Evolutionary conservation across 176 grass and related monocot species (phyloP).

Genomic region (Bolboschoenus planiculmis): DNA sequence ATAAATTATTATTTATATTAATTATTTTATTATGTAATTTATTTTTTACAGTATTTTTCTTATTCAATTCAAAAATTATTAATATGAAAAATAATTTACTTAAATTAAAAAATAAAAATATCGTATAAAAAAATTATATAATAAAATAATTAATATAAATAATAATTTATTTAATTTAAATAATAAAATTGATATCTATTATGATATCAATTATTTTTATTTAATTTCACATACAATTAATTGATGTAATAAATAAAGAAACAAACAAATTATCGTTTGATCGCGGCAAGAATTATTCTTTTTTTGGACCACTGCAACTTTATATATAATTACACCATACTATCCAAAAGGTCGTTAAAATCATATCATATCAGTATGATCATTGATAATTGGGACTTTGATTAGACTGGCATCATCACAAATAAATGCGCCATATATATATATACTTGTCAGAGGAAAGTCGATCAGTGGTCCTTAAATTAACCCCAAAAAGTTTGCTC

Average conservation of each 20-base stretch:
- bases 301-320: neutral
- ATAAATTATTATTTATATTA: too few species aligned
- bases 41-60: too few species aligned
- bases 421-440: neutral
- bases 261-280: neutral
- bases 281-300: neutral
- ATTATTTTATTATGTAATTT: too few species aligned
- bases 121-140: too few species aligned
- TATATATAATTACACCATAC: neutral
- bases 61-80: too few species aligned
- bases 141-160: too few species aligned
- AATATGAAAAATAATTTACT: too few species aligned
- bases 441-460: neutral
- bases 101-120: too few species aligned
- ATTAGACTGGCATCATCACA: neutral
- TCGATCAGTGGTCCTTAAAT: constrained; percentile 10
- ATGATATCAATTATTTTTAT: too few species aligned
- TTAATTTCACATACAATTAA: neutral
- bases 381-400: neutral
- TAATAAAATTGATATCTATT: too few species aligned
- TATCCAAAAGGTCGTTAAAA: neutral
- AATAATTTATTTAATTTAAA: too few species aligned
- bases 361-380: neutral
- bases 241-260: neutral
- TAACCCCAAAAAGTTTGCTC: neutral